phyloP scores from a whole-genome alignment of 2,329 filamentous ascomycete species.

The Hypomyces rosellus region DNA sequence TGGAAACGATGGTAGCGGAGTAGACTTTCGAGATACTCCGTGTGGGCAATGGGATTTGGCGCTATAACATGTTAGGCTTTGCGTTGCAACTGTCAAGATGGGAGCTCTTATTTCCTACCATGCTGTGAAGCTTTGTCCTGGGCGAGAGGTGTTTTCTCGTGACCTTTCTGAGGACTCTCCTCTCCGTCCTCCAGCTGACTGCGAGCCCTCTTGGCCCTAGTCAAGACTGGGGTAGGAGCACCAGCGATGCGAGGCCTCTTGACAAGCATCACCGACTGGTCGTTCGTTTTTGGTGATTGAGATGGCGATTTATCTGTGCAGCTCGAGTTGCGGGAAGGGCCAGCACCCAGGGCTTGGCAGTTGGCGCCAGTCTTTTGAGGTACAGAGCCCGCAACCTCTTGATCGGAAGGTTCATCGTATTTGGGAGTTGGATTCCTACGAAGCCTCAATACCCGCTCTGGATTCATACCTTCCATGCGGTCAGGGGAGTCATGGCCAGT shows the following conservation, averaged over 20 bases:
- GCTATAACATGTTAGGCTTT: slow-evolving; percentile 4
- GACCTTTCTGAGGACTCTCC: not conserved
- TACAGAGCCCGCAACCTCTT: not conserved
- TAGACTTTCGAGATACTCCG: slow-evolving; percentile 11
- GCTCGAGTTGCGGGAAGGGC: not conserved
- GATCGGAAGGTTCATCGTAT: not conserved
- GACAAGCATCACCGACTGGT: not conserved
- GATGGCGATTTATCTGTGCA: not conserved
- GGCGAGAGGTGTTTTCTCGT: not conserved
- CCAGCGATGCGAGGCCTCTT: not conserved
- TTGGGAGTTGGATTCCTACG: slow-evolving; percentile 6
- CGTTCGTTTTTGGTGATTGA: not conserved
- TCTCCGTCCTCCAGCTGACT: not conserved
- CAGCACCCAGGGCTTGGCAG: not conserved
- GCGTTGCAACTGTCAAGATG: too few relatives aligned
- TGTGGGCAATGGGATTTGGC: slow-evolving; percentile 9
- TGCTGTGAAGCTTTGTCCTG: too few relatives aligned
- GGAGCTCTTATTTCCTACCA: not conserved
- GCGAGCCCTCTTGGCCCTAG: slow-evolving; percentile 3
- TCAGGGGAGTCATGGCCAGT: not conserved
- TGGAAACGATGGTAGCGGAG: slow-evolving; percentile 11
- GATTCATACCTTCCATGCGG: slow-evolving; percentile 19
- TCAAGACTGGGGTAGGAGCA: not conserved
- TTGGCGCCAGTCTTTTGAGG: slow-evolving; percentile 4
- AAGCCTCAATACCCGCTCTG: slow-evolving; percentile 22